Evolutionary conservation across 1,284 basidiomycete genomes (phyloP), one percentile per base, ranked within the genome.

Genomic region (Ustilago nuda): DNA sequence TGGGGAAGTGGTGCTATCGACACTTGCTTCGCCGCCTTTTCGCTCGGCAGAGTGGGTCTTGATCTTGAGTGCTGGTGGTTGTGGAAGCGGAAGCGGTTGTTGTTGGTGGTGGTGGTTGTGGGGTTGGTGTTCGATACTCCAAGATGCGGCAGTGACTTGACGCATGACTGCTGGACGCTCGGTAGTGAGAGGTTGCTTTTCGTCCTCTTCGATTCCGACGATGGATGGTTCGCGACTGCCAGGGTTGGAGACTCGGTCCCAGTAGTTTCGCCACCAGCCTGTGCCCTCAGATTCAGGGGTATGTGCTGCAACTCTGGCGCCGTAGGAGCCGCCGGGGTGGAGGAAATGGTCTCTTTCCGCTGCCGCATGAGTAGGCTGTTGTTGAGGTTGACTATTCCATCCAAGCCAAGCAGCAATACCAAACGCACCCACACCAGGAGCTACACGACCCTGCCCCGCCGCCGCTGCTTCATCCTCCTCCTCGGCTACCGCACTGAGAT

Each of bases 231-330:
- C 70, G 41, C 57, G 61, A 35, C 61, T 65, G 30, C 56, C 59
- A 5, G 48, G 27, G 9, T 66, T 50, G 19, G 73, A 76, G 2
- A 72, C 52, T 2, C 61, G 64, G 4, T 71, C 61, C 73, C 68
- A 76, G 61, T 71, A 71, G n/a, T 54, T 64, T 17, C 64, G 48
- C 73, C 73, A 76, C 73, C 73, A 70, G 4, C 55, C 56, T 5
- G 60, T 67, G 8, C 66, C 66, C 4, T 63, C 60, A 3, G 19
- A 48, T 0, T 61, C 64, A 5, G 61, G 51, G 0, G 61, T n/a
- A 7, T 8, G 8, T 30, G 23, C 48, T 12, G 23, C 48, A 9
- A 50, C 48, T 50, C 30, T n/a, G 6, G 35, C 51, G 13, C 51
- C 51, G 41, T 54, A 61, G 1, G 52, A 41, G 11, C 54, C 23